These are phyloP conservation scores for Solanum tarapatanum DNA, from an alignment of 257 asterid genomes.

Conservation along the genomic window DNA sequence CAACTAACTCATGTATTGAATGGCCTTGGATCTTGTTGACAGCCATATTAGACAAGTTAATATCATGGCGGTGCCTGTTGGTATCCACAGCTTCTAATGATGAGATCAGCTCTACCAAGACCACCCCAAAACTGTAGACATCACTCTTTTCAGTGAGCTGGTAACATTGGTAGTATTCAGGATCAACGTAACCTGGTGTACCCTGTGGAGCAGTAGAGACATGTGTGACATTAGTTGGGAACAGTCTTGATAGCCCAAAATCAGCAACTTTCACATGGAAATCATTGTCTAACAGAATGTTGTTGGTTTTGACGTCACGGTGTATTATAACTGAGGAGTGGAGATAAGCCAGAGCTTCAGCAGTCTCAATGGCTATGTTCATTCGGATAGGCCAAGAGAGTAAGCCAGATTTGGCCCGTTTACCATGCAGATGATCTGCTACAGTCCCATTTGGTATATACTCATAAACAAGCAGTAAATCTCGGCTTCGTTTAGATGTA, in stretches of 20 bases:
- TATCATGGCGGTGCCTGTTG: conserved; percentile 56
- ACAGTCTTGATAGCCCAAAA: conserved; percentile 71
- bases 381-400: conserved; percentile 79
- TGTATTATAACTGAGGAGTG: conserved; percentile 64
- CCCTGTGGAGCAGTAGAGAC: conserved; percentile 98
- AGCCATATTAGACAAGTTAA: conserved; percentile 80
- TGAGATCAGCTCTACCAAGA: conserved; percentile 71
- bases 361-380: conserved; percentile 78
- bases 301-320: conserved; percentile 82
- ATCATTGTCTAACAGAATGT: conserved; percentile 73
- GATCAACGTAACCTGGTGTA: conserved; percentile 92
- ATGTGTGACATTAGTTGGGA: conserved; percentile 67
- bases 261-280: conserved; percentile 94
- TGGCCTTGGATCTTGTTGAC: conserved; percentile 61
- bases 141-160: conserved; percentile 89
- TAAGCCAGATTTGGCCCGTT: conserved; percentile 54
- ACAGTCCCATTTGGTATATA: conserved; percentile 77
- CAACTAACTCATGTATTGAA: conserved; percentile 51
- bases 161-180: conserved; percentile 84
- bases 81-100: conserved; percentile 80
- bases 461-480: conserved; percentile 69
- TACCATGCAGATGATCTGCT: conserved; percentile 85
- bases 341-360: conserved; percentile 63
- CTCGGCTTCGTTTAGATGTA: conserved; percentile 72
- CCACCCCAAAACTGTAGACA: conserved; percentile 83